Evolutionary conservation across 1,284 basidiomycete species (phyloP), one percentile per base, ranked within the genome.

Genomic region (Phellinidium pouzarii): DNA sequence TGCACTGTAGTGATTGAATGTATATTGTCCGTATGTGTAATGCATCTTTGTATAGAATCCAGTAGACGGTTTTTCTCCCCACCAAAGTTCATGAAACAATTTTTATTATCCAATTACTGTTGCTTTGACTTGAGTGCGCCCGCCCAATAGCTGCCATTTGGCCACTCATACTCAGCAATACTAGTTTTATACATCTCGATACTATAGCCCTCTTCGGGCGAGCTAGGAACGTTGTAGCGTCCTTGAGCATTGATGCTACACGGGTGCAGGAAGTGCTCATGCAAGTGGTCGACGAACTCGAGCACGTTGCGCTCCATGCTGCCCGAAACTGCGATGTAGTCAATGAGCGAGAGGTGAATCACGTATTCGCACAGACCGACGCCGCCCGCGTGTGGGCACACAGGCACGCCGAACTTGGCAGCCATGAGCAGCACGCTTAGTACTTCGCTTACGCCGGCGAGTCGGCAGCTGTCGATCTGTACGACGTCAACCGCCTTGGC

Each of bases 401-500:
- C 92, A 0, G 87, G 82, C 9, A 94, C 76, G 46, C 87, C 88
- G 61, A 87, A 90, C 84, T 96, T 96, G 57, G 92, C 87, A 9
- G 91, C 84, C 91, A 97, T 94, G 55, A 97, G 76, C 56, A 98
- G 72, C n/a, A 97, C 91, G 54, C 85, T 86, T 47, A 97, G 72
- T 25, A 96, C 88, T 73, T 98, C 94, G 68, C 90, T 93, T 50
- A 96, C 91, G 53, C 94, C 94, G 2, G 88, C 92, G 25, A 96
- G 74, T 52, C 94, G 83, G 70, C 94, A 96, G n/a, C n/a, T n/a
- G n/a, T n/a, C n/a, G n/a, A n/a, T n/a, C 68, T 97, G 94, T 59
- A 84, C 87, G n/a, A 96, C 94, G 64, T 95, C 92, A 64, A 97
- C 92, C 12, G 93, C 92, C 48, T 93, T 83, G 1, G 93, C 88